These are phyloP conservation scores for Fusarium verrucosum DNA, from an alignment of 2,329 filamentous ascomycete genomes.

Conservation along the genomic window DNA sequence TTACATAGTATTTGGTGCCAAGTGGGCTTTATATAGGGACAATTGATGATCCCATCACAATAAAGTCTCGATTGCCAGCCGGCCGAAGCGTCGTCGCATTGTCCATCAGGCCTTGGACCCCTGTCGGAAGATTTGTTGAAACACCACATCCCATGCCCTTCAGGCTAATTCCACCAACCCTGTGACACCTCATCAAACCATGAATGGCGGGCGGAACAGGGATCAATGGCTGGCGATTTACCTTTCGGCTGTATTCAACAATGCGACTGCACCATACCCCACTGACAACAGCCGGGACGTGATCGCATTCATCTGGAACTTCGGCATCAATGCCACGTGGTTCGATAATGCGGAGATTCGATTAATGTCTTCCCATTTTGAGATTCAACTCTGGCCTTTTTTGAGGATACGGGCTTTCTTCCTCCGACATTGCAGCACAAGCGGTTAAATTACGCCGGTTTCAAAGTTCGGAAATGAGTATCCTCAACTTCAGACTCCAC, in stretches of 20 bases:
- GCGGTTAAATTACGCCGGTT: constrained; percentile 16
- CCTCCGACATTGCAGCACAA: constrained; percentile 10
- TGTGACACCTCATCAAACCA: neutral
- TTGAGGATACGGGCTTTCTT: constrained; percentile 7
- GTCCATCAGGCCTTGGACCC: neutral
- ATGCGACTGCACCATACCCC: neutral
- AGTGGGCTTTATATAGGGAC: constrained; percentile 10
- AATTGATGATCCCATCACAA: neutral
- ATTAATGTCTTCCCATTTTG: neutral
- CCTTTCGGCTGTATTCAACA: neutral
- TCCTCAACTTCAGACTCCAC: neutral
- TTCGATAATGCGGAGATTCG: constrained; percentile 9
- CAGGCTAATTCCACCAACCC: constrained; percentile 11
- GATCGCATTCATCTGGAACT: neutral
- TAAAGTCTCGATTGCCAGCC: neutral
- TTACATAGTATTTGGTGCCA: neutral
- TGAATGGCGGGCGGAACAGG: neutral
- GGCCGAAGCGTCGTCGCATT: neutral
- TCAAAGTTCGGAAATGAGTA: constrained; percentile 6
- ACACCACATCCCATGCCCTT: neutral
- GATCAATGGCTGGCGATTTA: neutral
- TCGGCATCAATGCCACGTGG: constrained; percentile 14
- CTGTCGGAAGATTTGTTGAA: neutral
- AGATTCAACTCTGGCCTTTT: neutral
- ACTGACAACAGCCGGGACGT: constrained; percentile 1